Evolutionary conservation across 2,329 filamentous ascomycete species (phyloP), one percentile per base, ranked within the genome.

Genomic region (Diaporthe citrichinensis): DNA sequence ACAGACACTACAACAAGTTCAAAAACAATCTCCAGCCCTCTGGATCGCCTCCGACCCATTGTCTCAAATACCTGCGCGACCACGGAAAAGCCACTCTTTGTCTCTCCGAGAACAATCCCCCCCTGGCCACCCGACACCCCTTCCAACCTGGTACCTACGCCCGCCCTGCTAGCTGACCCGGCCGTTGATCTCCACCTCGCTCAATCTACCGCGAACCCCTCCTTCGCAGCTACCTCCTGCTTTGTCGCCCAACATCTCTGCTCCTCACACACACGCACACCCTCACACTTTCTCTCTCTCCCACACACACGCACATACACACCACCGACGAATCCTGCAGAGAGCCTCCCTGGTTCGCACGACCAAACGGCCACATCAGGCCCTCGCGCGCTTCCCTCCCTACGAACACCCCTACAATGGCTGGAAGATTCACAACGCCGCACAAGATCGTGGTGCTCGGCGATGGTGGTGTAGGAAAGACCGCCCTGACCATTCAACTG

Each of bases 361-460:
- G 87, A 85, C 31, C 78, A 59, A 53, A 74, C 67, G 69, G 72
- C 77, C 72, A 71, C 57, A 61, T 28, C 71, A 71, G 71, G 76
- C 76, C 74, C 17, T 57, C 74, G 55, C 44, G 57, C 53, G 62
- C 71, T 68, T 55, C 61, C 51, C 61, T 65, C 73, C 59, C 69
- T 74, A 68, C 74, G 74, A 72, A 41, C 34, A 39, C 36, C 36
- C 53, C 61, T 36, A 88, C 82, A 84, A 97, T 97, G 95, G 92
- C 94, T 87, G 94, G 94, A 82, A 96, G 95, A 96, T 95, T 83
- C 88, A 76, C 75, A 44, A 76, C 75, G 49, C 75, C 98, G 84
- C 97, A 98, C 89, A 98, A 98, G 87, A 87, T 98, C 90, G 95
- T 98, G 91, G 95, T 98, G 87, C 88, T 98, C 78, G 96, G 95